Conservation (phyloP, 495 filamentous ascomycete genomes). For the Annulohypoxylon moriforme region DNA sequence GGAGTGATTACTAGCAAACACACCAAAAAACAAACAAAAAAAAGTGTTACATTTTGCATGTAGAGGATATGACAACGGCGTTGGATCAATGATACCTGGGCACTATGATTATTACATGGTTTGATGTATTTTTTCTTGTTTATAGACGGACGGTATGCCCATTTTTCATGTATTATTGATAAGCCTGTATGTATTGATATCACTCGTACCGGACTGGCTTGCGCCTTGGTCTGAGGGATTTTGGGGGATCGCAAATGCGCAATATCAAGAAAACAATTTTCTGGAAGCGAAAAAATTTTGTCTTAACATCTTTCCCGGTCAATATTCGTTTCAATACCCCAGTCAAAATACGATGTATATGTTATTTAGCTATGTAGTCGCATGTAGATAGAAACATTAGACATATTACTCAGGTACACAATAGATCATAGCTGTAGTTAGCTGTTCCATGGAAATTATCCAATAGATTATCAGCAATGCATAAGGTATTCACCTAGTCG, state of each 20-base stretch:
- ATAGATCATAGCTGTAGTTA: slow-evolving; percentile 10
- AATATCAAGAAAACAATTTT: slow-evolving; percentile 11
- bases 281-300: slow-evolving; percentile 8
- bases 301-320: slow-evolving; percentile 13
- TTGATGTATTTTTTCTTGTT: slow-evolving; percentile 27
- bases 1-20: slow-evolving; percentile 20
- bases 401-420: slow-evolving; percentile 5
- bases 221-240: slow-evolving; percentile 26
- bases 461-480: slow-evolving; percentile 33
- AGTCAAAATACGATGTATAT: neutral
- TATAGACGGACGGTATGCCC: slow-evolving; percentile 22
- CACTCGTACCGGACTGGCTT: slow-evolving; percentile 21
- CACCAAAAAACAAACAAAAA: slow-evolving; percentile 20
- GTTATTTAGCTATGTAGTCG: slow-evolving; percentile 10
- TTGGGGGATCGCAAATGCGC: slow-evolving; percentile 16
- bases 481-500: slow-evolving; percentile 13
- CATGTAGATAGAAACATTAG: slow-evolving; percentile 25
- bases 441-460: slow-evolving; percentile 4
- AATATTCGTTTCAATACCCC: slow-evolving; percentile 15
- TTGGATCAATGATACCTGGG: slow-evolving; percentile 32
- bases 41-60: slow-evolving; percentile 21
- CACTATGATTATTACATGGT: slow-evolving; percentile 23
- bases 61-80: slow-evolving; percentile 32
- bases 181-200: slow-evolving; percentile 41
- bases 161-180: slow-evolving; percentile 22